Conservation (phyloP, 1,139 yeast genomes). For the Yamadazyma atmosphaerica region DNA sequence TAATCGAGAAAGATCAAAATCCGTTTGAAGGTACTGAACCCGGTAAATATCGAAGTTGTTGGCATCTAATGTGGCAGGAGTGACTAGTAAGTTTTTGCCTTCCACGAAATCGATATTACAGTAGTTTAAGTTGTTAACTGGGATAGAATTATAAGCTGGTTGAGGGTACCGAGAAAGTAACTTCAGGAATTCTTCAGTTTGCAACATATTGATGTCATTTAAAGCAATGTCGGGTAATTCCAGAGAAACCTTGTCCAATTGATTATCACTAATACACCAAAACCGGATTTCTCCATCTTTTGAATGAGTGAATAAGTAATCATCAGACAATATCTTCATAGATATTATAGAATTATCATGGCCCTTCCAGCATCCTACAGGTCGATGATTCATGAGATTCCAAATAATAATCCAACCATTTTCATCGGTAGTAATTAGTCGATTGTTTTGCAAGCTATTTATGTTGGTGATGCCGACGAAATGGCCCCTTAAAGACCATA, state of each 20-base stretch:
- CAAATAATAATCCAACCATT: conserved; percentile 53
- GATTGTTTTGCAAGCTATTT: conserved; percentile 4
- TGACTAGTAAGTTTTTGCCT: conserved; percentile 29
- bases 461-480: conserved; percentile 15
- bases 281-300: conserved; percentile 52
- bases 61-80: conserved; percentile 57
- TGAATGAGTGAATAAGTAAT: conserved; percentile 50
- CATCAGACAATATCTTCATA: conserved; percentile 32
- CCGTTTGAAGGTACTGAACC: conserved; percentile 19
- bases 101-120: conserved; percentile 44
- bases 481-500: conserved; percentile 23
- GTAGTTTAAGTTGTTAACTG: conserved; percentile 58
- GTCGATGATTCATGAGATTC: conserved; percentile 31
- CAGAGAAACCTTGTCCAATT: background rate
- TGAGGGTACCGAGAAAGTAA: conserved; percentile 14
- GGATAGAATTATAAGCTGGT: conserved; percentile 35
- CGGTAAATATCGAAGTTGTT: conserved; percentile 53
- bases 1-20: conserved; percentile 24
- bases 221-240: conserved; percentile 13
- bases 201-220: conserved; percentile 13
- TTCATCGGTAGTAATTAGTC: conserved; percentile 41
- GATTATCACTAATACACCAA: conserved; percentile 36
- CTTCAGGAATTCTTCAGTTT: conserved; percentile 8
- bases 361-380: conserved; percentile 44
- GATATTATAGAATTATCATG: conserved; percentile 50